Evolutionary conservation across 2,329 filamentous ascomycete species (phyloP).

Genomic region (Aspergillus neotritici): DNA sequence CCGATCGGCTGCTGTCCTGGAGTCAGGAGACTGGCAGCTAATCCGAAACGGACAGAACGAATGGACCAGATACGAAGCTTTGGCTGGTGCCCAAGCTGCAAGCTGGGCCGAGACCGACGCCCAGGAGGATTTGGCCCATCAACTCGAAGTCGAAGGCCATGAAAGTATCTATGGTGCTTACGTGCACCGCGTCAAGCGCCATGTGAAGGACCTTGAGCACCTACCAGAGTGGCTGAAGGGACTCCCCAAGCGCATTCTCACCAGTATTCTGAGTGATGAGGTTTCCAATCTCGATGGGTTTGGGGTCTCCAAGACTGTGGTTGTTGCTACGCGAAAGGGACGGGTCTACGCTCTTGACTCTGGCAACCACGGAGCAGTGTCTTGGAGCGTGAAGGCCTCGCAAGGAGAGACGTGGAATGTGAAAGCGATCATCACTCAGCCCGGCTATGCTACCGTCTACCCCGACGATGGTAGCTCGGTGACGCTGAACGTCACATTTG

Average conservation of each 20-base stretch:
- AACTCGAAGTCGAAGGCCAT: constrained; percentile 79
- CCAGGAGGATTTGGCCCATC: constrained; percentile 68
- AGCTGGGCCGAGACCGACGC: constrained; percentile 73
- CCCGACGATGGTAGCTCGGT: constrained; percentile 59
- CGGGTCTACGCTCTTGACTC: constrained; percentile 75
- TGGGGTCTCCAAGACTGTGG: constrained; percentile 78
- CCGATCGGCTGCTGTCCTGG: constrained; percentile 63
- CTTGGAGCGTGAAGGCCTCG: constrained; percentile 67
- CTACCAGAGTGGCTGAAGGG: constrained; percentile 67
- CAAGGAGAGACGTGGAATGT: constrained; percentile 61
- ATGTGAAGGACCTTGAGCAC: constrained; percentile 66
- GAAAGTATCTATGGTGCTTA: constrained; percentile 78
- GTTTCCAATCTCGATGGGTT: constrained; percentile 57
- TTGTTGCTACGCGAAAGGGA: constrained; percentile 74
- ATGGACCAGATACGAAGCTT: constrained; percentile 77
- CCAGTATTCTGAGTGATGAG: constrained; percentile 54
- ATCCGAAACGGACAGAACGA: constrained; percentile 73
- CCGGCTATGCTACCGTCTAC: constrained; percentile 55
- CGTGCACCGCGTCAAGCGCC: constrained; percentile 75
- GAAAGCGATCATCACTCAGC: constrained; percentile 60
- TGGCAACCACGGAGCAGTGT: constrained; percentile 64
- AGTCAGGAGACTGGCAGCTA: constrained; percentile 70
- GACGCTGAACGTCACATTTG: constrained; percentile 42
- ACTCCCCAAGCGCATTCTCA: constrained; percentile 63
- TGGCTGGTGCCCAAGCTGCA: constrained; percentile 74